Evolutionary conservation across 2,329 filamentous ascomycete species (phyloP).

Genomic region (Bisporella sp.): DNA sequence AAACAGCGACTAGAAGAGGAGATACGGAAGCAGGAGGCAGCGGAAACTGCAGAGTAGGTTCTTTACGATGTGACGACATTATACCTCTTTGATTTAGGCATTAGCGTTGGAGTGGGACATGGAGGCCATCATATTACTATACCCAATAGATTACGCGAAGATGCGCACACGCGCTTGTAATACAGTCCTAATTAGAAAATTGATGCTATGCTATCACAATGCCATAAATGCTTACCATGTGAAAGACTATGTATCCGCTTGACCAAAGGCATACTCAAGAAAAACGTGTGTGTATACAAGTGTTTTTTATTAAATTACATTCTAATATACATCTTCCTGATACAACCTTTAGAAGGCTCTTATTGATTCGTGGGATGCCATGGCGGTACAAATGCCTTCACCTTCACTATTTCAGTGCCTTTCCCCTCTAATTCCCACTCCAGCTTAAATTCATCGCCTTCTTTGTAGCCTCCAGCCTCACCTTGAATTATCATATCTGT

Average conservation of each 20-base stretch:
- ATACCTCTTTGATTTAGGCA: constrained; percentile 16
- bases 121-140: constrained; percentile 8
- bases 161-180: too few species aligned
- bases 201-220: neutral
- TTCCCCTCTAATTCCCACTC: constrained; percentile 35
- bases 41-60: constrained; percentile 28
- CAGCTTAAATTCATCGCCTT: constrained; percentile 40
- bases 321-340: too few species aligned
- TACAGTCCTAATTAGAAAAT: too few species aligned
- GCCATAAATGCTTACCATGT: neutral
- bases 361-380: constrained; percentile 45
- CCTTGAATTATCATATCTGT: constrained; percentile 69
- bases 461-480: constrained; percentile 43
- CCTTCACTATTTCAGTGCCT: constrained; percentile 38
- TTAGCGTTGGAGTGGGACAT: constrained; percentile 20
- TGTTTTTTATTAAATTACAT: too few species aligned
- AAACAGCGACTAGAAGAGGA: constrained; percentile 45
- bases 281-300: too few species aligned
- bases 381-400: constrained; percentile 77
- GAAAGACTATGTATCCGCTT: neutral
- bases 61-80: constrained; percentile 3
- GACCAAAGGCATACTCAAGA: too few species aligned
- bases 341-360: too few species aligned
- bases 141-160: neutral
- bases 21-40: constrained; percentile 38